Base-by-base conservation (phyloP, 352 stramenopile genomes). In the Chloridella minuta region DNA sequence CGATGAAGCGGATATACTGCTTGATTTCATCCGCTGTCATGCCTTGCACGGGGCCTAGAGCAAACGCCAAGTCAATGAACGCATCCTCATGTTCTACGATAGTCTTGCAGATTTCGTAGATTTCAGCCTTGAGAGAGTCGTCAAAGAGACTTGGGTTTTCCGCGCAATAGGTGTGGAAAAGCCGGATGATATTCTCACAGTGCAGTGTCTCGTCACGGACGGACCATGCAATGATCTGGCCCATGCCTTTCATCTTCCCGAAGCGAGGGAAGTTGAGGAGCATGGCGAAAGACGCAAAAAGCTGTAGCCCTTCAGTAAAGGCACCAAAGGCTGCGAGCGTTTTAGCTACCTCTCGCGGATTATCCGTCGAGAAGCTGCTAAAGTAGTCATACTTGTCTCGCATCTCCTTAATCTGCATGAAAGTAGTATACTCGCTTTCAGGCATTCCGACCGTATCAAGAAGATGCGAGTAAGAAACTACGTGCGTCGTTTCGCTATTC, bases 211-310 rank as follows among this genome's bases (percentile, higher is more conserved):
- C 51, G 23, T 83, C 51, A 22, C 23, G n/a, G n/a, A 25, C n/a
- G 23, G 51, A 83, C 51, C 51, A 83, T 83, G n/a, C 51, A 83
- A 83, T 24, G 23, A 83, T 24, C n/a, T 22, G n/a, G 23, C 51
- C 51, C 51, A 83, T 83, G n/a, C 51, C 51, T 83, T 83, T 83
- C 51, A 83, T 83, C 23, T 83, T 83, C n/a, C 51, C 51, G 23
- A 83, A 83, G n/a, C 51, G n/a, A 25, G n/a, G 51, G 51, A 83
- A 83, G 23, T 83, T 83, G n/a, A 83, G 23, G n/a, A 83, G 23
- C 51, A 83, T 83, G 23, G 51, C 51, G 23, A 83, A 83, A 25
- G 51, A 83, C 23, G 51, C 51, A 24, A 83, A 83, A 25, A 83
- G 23, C n/a, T 22, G n/a, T 25, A 83, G n/a, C n/a, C 51, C 51